These are phyloP conservation scores for Penicillium verrucosum DNA, from an alignment of 2,329 filamentous ascomycete genomes.

Conservation along the genomic window DNA sequence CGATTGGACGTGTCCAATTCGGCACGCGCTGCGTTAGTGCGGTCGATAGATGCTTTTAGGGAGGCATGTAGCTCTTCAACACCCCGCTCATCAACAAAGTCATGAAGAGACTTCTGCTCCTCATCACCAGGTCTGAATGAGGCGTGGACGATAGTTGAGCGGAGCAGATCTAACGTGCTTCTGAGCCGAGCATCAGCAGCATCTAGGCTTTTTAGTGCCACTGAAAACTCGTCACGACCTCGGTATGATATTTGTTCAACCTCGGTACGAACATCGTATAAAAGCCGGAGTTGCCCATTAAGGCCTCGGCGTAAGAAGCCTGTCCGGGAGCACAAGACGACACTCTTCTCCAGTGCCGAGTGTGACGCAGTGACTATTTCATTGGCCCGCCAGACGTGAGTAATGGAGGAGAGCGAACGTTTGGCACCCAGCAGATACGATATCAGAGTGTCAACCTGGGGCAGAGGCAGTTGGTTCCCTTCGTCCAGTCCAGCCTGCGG, in stretches of 20 bases:
- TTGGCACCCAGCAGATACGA: constrained; percentile 83
- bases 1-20: constrained; percentile 52
- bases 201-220: constrained; percentile 56
- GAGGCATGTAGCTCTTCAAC: constrained; percentile 57
- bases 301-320: constrained; percentile 65
- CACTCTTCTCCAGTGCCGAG: constrained; percentile 71
- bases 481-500: constrained; percentile 10
- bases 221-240: constrained; percentile 45
- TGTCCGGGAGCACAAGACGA: constrained; percentile 67
- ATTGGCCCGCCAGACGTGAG: constrained; percentile 78
- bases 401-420: constrained; percentile 78
- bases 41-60: constrained; percentile 60
- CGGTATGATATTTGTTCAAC: constrained; percentile 43
- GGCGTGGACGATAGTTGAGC: constrained; percentile 57
- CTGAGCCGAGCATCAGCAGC: constrained; percentile 56
- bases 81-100: constrained; percentile 64
- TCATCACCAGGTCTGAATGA: constrained; percentile 51
- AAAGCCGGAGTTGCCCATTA: constrained; percentile 45
- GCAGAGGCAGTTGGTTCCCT: constrained; percentile 22
- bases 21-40: constrained; percentile 59
- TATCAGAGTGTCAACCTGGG: constrained; percentile 70
- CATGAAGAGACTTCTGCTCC: constrained; percentile 57
- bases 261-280: constrained; percentile 44
- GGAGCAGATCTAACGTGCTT: constrained; percentile 54
- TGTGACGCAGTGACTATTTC: constrained; percentile 78